Base-by-base conservation (phyloP, 495 filamentous ascomycete species). In the Amniculicola lignicola region DNA sequence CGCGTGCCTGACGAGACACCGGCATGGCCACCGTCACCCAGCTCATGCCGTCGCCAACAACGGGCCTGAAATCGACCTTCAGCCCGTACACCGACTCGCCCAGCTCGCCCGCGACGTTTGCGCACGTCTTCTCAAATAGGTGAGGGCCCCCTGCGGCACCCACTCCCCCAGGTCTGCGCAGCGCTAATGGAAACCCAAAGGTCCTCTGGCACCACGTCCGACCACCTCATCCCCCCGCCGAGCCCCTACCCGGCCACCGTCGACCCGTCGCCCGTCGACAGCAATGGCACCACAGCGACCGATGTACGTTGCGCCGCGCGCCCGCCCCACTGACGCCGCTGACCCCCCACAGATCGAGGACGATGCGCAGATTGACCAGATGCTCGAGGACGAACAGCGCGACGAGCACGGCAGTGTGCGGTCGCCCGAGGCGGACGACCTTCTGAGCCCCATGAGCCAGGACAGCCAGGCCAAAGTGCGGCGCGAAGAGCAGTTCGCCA, bases 211-310 rank as follows among this genome's bases (percentile, higher is more conserved):
- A 16, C 64, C 61, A 23, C 68, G 62, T 47, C 51, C 7, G 56
- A 60, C 57, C 57, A 60, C 33, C 62, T 64, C 24, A 38, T 28
- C 4, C 61, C 62, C 11, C 62, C 62, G 14, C 51, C 59, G 14
- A 70, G 67, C 39, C 71, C 71, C 14, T 74, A 74, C 46, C 70
- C 69, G 9, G 51, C 68, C 36, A 64, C 64, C 19, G 78, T 84
- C 53, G 85, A 86, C 42, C 86, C 86, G 18, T 90, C 86, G 23
- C 86, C 86, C 29, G 85, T 88, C 15, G 87, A 86, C 35, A 88
- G 85, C 22, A 86, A 84, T 63, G 85, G 84, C 39, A 87, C 86
- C 18, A 59, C 31, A 43, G 51, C 42, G 3, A 63, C 63, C 25
- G 59, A 66, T 50, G 55, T 55, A 82, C 84, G 53, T 24, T 78